Conservation (phyloP, 768 basidiomycete genomes). For the Suillus subluteus region DNA sequence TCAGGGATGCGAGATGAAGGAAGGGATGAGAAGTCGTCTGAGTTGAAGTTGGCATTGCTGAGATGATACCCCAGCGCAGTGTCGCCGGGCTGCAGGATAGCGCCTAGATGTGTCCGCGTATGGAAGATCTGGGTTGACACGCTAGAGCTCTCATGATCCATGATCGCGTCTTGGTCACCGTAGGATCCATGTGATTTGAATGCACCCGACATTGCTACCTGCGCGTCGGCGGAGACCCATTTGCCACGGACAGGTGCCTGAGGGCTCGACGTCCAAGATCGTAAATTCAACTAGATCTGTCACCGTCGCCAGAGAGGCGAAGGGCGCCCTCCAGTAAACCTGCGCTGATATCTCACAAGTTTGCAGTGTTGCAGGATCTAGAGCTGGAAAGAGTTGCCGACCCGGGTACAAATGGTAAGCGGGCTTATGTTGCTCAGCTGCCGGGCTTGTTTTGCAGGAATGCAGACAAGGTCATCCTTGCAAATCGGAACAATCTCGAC, state of each 20-base stretch:
- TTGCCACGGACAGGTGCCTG: constrained; percentile 70
- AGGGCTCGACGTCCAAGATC: constrained; percentile 90
- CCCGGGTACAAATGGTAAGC: constrained; percentile 84
- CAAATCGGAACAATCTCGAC: constrained; percentile 97
- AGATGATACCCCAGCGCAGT: constrained; percentile 91
- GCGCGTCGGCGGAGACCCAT: constrained; percentile 84
- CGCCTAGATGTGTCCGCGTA: constrained; percentile 95
- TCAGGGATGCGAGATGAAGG: constrained; percentile 77
- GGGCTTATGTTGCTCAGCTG: constrained; percentile 87
- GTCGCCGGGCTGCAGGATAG: constrained; percentile 92
- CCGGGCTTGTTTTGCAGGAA: constrained; percentile 83
- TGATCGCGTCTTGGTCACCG: constrained; percentile 52
- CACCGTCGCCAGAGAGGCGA: constrained; percentile 80
- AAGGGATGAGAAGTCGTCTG: constrained; percentile 77
- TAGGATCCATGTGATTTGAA: constrained; percentile 58
- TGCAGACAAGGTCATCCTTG: constrained; percentile 95
- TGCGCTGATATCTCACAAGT: constrained; percentile 76
- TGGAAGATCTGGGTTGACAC: constrained; percentile 82
- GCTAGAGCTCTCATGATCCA: constrained; percentile 65
- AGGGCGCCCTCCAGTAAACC: constrained; percentile 91
- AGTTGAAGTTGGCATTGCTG: constrained; percentile 91
- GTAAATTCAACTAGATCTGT: constrained; percentile 94
- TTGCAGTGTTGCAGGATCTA: constrained; percentile 89
- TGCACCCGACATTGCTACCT: constrained; percentile 84
- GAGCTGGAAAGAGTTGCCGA: constrained; percentile 90